Evolutionary conservation across 108 stramenopile genomes (phyloP).

Genomic region (Pelagomonas calceolata): DNA sequence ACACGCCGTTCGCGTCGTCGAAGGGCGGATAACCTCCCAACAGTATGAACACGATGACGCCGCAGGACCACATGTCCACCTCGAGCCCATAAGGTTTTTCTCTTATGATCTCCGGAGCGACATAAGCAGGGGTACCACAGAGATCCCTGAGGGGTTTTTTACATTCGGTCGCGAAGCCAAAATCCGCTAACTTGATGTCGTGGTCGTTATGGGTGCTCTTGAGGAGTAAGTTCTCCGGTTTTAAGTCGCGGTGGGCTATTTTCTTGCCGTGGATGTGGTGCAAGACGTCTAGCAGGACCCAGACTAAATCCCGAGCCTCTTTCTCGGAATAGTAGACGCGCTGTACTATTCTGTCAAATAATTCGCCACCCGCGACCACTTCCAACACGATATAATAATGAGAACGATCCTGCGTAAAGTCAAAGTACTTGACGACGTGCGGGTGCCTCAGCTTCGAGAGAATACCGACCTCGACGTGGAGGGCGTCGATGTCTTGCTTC

Average conservation of each 20-base stretch:
- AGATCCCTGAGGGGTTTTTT: conserved; percentile 53
- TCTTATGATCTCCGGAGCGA: conserved; percentile 25
- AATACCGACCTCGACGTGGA: too few species aligned
- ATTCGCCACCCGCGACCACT: background rate
- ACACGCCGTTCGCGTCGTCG: conserved; percentile 78
- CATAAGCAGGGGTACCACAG: conserved; percentile 74
- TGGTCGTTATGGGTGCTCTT: conserved; percentile 64
- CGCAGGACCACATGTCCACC: conserved; percentile 91
- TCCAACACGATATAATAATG: conserved; percentile 14
- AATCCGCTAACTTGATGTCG: conserved; percentile 89
- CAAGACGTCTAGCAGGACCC: background rate
- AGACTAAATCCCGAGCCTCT: conserved; percentile 3
- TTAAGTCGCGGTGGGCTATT: conserved; percentile 68
- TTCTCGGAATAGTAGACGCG: conserved; percentile 4
- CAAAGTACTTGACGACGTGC: too few species aligned
- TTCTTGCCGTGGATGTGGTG: background rate
- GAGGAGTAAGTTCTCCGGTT: conserved; percentile 88
- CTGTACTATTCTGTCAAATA: conserved; percentile 10
- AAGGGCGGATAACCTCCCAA: conserved; percentile 79
- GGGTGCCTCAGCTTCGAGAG: too few species aligned
- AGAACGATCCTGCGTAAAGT: too few species aligned
- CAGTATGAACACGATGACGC: conserved; percentile 89
- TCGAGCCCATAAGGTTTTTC: conserved; percentile 22
- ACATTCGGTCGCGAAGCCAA: conserved; percentile 85
- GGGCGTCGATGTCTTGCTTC: too few species aligned